Evolutionary conservation across 345 rosid genomes (phyloP).

Genomic region (Heritiera fomes): DNA sequence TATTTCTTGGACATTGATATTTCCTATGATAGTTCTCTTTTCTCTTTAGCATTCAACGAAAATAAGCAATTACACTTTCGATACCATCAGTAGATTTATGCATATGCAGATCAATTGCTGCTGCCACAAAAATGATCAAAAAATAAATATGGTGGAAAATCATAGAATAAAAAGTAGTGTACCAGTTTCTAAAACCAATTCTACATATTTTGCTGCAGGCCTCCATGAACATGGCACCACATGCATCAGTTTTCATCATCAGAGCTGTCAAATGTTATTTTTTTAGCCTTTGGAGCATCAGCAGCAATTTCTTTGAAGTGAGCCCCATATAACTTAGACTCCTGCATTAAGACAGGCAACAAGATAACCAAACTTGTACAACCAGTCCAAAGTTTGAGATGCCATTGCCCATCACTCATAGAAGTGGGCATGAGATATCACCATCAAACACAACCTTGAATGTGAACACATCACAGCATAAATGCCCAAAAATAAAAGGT

Average conservation of each 20-base stretch:
- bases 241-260: conserved; percentile 65
- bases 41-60: not conserved
- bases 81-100: not conserved
- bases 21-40: too few species aligned
- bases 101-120: not conserved
- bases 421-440: not conserved
- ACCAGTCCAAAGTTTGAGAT: not conserved
- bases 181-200: conserved; percentile 10
- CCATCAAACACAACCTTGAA: not conserved
- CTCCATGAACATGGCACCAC: not conserved
- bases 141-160: not conserved
- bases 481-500: not conserved
- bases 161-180: not conserved
- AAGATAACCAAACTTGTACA: conserved; percentile 2
- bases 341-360: conserved; percentile 41
- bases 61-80: not conserved
- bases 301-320: conserved; percentile 86
- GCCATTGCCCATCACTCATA: not conserved
- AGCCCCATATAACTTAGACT: conserved; percentile 92
- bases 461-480: not conserved
- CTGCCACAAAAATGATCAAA: not conserved
- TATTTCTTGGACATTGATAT: too few species aligned
- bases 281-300: conserved; percentile 87
- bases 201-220: not conserved
- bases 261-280: conserved; percentile 66